phyloP scores from a whole-genome alignment of 192 early-diverging fungal genomes.

The Phlyctochytrium arcticum region DNA sequence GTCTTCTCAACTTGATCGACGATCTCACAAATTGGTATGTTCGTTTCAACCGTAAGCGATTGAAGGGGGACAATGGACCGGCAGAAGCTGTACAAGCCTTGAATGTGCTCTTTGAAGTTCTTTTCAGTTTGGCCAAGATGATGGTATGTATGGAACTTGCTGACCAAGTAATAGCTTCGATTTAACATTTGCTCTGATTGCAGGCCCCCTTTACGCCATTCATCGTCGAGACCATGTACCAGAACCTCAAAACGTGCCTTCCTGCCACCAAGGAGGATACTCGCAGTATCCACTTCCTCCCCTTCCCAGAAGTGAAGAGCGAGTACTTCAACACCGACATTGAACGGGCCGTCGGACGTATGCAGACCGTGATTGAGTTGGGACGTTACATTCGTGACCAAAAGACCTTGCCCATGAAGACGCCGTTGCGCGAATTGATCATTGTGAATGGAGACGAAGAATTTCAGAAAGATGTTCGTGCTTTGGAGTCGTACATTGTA shows the following conservation, averaged over 20 bases:
- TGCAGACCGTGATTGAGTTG: slow-evolving; percentile 96
- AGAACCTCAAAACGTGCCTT: slow-evolving; percentile 77
- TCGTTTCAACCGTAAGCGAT: slow-evolving; percentile 92
- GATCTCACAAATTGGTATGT: slow-evolving; percentile 98
- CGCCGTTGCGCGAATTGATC: slow-evolving; percentile 86
- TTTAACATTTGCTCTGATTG: not conserved
- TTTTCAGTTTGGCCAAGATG: slow-evolving; percentile 81
- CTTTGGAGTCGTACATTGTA: slow-evolving; percentile 81
- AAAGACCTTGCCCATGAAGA: slow-evolving; percentile 91
- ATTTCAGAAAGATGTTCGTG: slow-evolving; percentile 81
- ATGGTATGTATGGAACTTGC: slow-evolving; percentile 59
- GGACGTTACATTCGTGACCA: slow-evolving; percentile 88
- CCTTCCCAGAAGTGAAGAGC: slow-evolving; percentile 86
- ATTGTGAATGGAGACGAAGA: slow-evolving; percentile 83
- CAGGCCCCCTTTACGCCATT: slow-evolving; percentile 94
- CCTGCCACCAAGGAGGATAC: slow-evolving; percentile 61
- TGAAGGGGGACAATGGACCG: slow-evolving; percentile 91
- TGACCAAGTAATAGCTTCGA: not conserved
- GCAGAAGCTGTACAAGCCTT: slow-evolving; percentile 83
- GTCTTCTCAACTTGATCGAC: slow-evolving; percentile 85
- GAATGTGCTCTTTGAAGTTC: slow-evolving; percentile 93
- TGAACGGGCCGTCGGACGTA: slow-evolving; percentile 89
- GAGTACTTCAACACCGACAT: slow-evolving; percentile 96
- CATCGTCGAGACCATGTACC: slow-evolving; percentile 97
- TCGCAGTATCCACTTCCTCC: slow-evolving; percentile 90